Evolutionary conservation across 2,329 filamentous ascomycete genomes (phyloP).

Genomic region (Exophiala lecanii-corni): DNA sequence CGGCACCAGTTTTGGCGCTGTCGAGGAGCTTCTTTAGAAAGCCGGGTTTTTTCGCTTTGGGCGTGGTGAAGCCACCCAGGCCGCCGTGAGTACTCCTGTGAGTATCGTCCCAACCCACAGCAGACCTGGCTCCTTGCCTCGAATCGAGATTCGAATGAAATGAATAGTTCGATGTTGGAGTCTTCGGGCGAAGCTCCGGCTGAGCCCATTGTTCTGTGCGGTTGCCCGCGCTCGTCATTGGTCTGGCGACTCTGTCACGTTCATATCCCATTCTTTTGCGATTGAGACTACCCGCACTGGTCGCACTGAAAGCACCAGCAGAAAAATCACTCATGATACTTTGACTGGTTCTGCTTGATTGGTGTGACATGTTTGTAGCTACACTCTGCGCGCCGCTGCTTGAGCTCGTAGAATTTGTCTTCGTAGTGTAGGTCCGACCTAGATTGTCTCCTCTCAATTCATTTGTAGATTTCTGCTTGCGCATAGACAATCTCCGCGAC

Average conservation of each 20-base stretch:
- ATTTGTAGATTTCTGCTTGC: constrained; percentile 54
- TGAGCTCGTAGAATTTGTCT: constrained; percentile 76
- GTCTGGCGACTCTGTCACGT: constrained; percentile 34
- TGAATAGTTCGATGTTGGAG: constrained; percentile 68
- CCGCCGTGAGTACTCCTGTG: constrained; percentile 51
- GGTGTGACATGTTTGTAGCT: constrained; percentile 60
- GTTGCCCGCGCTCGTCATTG: constrained; percentile 40
- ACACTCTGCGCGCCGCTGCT: constrained; percentile 68
- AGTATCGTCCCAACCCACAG: constrained; percentile 55
- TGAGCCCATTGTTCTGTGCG: constrained; percentile 35
- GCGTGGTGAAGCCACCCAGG: constrained; percentile 70
- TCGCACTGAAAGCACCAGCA: constrained; percentile 85
- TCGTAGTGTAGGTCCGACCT: constrained; percentile 78
- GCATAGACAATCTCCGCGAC: constrained; percentile 34
- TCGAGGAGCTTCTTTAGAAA: constrained; percentile 96
- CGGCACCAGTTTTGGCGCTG: constrained; percentile 87
- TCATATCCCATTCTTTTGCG: constrained; percentile 51
- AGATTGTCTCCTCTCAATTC: constrained; percentile 68
- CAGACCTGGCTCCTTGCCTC: constrained; percentile 56
- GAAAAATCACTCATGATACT: constrained; percentile 94
- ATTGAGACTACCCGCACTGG: constrained; percentile 89
- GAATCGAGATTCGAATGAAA: constrained; percentile 84
- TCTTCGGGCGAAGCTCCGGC: constrained; percentile 41
- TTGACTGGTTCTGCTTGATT: constrained; percentile 71
- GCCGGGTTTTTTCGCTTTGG: constrained; percentile 75